Conservation (phyloP, 306 rosid genomes). For the Malus asiatica region DNA sequence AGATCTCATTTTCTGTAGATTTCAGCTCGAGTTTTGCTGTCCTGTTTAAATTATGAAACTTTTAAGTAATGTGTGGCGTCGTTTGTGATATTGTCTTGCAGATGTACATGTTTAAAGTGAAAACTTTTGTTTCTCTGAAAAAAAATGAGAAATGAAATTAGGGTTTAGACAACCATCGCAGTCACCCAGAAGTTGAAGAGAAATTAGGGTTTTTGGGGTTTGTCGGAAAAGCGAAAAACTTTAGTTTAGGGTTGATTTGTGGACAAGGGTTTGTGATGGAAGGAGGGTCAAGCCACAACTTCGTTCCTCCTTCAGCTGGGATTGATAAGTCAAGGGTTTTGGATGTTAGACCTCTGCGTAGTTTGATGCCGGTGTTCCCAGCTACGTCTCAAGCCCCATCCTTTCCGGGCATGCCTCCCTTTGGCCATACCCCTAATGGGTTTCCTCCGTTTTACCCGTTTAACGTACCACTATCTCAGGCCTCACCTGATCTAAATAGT, state of each 20-base stretch:
- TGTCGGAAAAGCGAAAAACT: not conserved
- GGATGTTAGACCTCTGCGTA: slow-evolving; percentile 56
- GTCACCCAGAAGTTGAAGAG: not conserved
- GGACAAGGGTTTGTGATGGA: slow-evolving; percentile 36
- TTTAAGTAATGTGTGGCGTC: not conserved
- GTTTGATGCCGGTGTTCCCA: slow-evolving; percentile 49
- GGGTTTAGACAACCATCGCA: not conserved
- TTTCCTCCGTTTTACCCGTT: slow-evolving; percentile 43
- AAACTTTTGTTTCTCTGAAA: not conserved
- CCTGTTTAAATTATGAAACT: not conserved
- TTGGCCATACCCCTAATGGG: slow-evolving; percentile 29
- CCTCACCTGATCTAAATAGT: slow-evolving; percentile 21
- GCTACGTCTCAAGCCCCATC: slow-evolving; percentile 23
- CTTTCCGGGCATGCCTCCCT: slow-evolving; percentile 10
- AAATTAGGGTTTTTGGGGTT: not conserved
- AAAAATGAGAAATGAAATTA: not conserved
- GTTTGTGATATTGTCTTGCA: not conserved
- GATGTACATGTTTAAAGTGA: not conserved
- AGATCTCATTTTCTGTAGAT: not conserved
- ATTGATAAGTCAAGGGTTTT: slow-evolving; percentile 48
- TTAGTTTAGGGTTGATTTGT: not conserved
- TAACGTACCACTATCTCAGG: slow-evolving; percentile 20
- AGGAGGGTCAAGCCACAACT: slow-evolving; percentile 31
- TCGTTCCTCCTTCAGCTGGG: slow-evolving; percentile 36
- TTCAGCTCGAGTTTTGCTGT: not conserved